A percentile compares a stretch with the other conserved stretches of the same genome.
phyloP scores from a whole-genome alignment of 179 eudicot species.

The Patellifolia procumbens region DNA sequence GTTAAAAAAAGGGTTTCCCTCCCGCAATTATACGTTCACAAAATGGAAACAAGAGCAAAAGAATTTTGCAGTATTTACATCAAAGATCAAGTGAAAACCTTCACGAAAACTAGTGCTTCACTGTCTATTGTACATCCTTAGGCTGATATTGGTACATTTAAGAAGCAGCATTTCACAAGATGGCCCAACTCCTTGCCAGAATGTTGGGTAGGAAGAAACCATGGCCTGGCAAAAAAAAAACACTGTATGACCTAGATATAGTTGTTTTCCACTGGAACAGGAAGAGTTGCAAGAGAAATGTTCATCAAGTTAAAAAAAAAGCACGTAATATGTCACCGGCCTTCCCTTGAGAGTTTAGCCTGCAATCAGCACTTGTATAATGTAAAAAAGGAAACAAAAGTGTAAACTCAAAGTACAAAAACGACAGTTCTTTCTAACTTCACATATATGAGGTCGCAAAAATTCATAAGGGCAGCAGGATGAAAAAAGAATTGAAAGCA shows the following conservation, averaged over 20 bases:
- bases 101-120: slow-evolving; percentile 9
- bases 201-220: slow-evolving; percentile 5
- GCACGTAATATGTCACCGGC: background rate
- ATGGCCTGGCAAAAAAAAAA: slow-evolving; percentile 10
- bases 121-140: slow-evolving; percentile 15
- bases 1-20: background rate
- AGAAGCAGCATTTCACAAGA: slow-evolving; percentile 15
- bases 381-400: slow-evolving; percentile 7
- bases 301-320: slow-evolving; percentile 13
- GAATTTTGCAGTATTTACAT: slow-evolving; percentile 15
- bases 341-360: slow-evolving; percentile 23
- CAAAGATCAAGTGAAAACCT: background rate
- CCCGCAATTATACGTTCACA: background rate
- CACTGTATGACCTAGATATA: slow-evolving; percentile 14
- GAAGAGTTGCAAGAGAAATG: slow-evolving; percentile 12
- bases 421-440: background rate
- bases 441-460: background rate
- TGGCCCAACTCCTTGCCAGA: slow-evolving; percentile 18
- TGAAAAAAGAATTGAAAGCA: background rate
- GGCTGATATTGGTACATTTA: slow-evolving; percentile 23
- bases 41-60: background rate
- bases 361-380: slow-evolving; percentile 13
- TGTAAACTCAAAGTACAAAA: background rate
- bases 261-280: background rate
- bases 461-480: background rate